Evolutionary conservation across 305 asterid genomes (phyloP), one percentile per base, ranked within the genome.

Genomic region (Fraxinus baroniana): DNA sequence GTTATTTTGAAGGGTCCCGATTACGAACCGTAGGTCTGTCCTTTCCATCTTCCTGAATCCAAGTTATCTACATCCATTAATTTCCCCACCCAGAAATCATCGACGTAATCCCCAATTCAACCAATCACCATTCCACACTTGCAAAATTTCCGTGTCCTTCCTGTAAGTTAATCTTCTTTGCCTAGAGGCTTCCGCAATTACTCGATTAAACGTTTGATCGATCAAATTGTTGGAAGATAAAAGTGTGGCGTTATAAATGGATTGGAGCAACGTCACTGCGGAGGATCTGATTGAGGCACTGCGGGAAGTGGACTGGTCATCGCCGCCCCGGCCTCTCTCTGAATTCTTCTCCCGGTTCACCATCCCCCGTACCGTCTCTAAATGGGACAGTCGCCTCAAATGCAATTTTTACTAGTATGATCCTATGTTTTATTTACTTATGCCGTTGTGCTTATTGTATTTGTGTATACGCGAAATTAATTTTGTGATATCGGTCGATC

Each of bases 351-450:
- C 99, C 55, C 90, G 97, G 84, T 96, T 96, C 90, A 93, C 97
- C 55, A 73, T 93, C 17, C 99, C 99, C 32, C 95, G 99, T 85
- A 94, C 99, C 18, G 92, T 82, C 62, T 79, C 94, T 86, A 94
- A 94, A 92, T 94, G 99, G 99, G 92, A 87, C 87, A 91, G 97
- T 81, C 99, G 99, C 88, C 93, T 97, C 89, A 97, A 97, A 87
- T 97, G 97, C 97, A 95, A 94, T 86, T 91, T 95, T 35, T 94
- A 94, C 88, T 94, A 94, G 97, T 94, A 85, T 75, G 91, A 18
- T 78, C 30, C 84, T 84, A 81, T 81, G 26, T 15, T 20, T 77
- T 64, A 24, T 24, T n/a, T 64, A 22, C 15, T 60, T 62, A 5
- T 57, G 7, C 24, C 12, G 20, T n/a, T n/a, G 7, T 57, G 26